Conservation (phyloP, 768 basidiomycete genomes). For the Xanthoconium stramineum region DNA sequence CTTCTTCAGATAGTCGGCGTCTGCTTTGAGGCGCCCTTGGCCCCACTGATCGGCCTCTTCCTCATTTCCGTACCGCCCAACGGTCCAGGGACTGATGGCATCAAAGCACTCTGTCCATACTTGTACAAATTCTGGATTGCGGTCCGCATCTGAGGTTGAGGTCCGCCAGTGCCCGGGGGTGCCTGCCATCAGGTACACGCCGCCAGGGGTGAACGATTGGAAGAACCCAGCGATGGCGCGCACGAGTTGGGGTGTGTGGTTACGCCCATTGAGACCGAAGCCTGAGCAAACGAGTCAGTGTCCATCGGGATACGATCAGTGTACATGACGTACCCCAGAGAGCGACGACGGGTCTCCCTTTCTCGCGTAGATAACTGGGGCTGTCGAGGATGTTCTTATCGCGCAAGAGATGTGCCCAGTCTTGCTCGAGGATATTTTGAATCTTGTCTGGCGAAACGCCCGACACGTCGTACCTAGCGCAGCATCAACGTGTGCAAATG, state of each 20-base stretch:
- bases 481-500: not conserved
- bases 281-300: constrained; percentile 37
- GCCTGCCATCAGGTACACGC: constrained; percentile 72
- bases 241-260: constrained; percentile 61
- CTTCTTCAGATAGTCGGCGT: constrained; percentile 56
- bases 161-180: constrained; percentile 75
- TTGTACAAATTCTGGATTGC: constrained; percentile 58
- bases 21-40: constrained; percentile 58
- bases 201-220: constrained; percentile 61
- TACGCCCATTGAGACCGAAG: constrained; percentile 61
- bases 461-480: constrained; percentile 74
- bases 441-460: constrained; percentile 72
- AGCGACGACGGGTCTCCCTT: constrained; percentile 65
- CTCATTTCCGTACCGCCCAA: constrained; percentile 64
- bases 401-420: constrained; percentile 70
- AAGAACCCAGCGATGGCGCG: constrained; percentile 54
- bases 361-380: constrained; percentile 70
- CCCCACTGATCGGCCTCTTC: constrained; percentile 63
- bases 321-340: constrained; percentile 56
- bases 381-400: constrained; percentile 62
- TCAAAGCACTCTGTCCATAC: constrained; percentile 79
- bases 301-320: not conserved
- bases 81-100: constrained; percentile 79
- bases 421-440: constrained; percentile 61
- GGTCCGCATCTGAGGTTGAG: constrained; percentile 64